These are phyloP conservation scores for Populus simonii DNA, from an alignment of 345 rosid species.

Conservation along the genomic window DNA sequence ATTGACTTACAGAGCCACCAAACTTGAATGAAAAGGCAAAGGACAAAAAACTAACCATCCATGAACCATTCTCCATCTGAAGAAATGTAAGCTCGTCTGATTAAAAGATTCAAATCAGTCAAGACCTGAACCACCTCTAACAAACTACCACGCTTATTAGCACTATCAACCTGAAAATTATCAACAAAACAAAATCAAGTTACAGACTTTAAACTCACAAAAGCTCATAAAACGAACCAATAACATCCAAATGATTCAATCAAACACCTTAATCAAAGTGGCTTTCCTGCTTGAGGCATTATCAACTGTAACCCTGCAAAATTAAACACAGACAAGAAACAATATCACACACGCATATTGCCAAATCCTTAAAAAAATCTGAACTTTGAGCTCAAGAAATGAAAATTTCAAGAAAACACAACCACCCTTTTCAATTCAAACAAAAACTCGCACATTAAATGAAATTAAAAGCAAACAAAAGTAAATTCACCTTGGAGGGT, in stretches of 20 bases:
- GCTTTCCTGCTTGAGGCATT: constrained; percentile 54
- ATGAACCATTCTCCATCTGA: constrained; percentile 89
- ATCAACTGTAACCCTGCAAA: constrained; percentile 70
- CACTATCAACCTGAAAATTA: constrained; percentile 64
- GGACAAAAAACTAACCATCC: constrained; percentile 57
- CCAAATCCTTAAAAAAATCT: constrained; percentile 17
- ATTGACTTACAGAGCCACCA: background rate
- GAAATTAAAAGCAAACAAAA: background rate
- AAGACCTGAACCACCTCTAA: constrained; percentile 80
- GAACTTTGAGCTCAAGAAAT: constrained; percentile 11
- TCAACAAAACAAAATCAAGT: background rate
- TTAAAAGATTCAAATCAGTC: constrained; percentile 65
- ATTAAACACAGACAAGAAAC: constrained; percentile 15
- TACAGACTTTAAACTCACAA: background rate
- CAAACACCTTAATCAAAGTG: constrained; percentile 61
- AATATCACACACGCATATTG: constrained; percentile 8
- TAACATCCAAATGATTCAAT: constrained; percentile 14
- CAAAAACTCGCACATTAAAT: constrained; percentile 1
- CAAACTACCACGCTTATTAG: constrained; percentile 73
- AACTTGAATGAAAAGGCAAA: background rate
- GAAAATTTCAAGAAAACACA: constrained; percentile 8
- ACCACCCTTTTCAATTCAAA: constrained; percentile 14
- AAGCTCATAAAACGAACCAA: background rate
- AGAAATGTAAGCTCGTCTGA: constrained; percentile 77
- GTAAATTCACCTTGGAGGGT: constrained; percentile 65